Evolutionary conservation across 345 rosid species (phyloP).

Genomic region (Arabidopsis suecica): DNA sequence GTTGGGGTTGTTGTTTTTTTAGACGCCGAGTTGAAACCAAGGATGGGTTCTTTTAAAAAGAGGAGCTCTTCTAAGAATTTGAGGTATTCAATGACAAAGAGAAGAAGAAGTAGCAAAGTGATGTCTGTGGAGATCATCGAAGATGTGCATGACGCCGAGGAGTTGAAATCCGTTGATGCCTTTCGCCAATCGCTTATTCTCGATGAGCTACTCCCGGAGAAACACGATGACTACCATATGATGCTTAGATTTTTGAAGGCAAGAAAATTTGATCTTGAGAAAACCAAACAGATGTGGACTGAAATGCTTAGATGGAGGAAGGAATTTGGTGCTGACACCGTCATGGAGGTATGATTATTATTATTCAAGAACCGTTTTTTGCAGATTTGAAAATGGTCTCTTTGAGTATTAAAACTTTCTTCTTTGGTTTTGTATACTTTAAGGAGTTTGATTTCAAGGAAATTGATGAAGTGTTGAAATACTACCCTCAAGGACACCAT

Average conservation of each 20-base stretch:
- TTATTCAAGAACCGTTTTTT: slow-evolving; percentile 2
- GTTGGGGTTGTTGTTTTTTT: slow-evolving; percentile 6
- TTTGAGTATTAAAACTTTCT: neutral
- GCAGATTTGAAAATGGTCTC: neutral
- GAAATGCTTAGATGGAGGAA: slow-evolving; percentile 93
- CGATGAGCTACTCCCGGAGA: slow-evolving; percentile 80
- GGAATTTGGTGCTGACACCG: slow-evolving; percentile 76
- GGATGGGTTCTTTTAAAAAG: slow-evolving; percentile 73
- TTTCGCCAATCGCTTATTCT: slow-evolving; percentile 74
- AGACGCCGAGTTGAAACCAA: slow-evolving; percentile 52
- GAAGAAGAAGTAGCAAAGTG: slow-evolving; percentile 81
- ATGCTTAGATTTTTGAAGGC: slow-evolving; percentile 96
- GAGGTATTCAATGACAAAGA: slow-evolving; percentile 70
- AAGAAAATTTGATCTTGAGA: slow-evolving; percentile 87
- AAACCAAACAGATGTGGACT: slow-evolving; percentile 93
- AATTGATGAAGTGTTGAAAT: slow-evolving; percentile 61
- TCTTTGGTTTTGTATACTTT: slow-evolving; percentile 11
- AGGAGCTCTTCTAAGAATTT: slow-evolving; percentile 74
- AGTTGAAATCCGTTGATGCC: slow-evolving; percentile 75
- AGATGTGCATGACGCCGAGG: slow-evolving; percentile 71
- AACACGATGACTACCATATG: slow-evolving; percentile 89
- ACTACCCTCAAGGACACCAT: slow-evolving; percentile 95
- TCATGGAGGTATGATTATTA: slow-evolving; percentile 62
- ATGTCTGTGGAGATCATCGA: slow-evolving; percentile 71
- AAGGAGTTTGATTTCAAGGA: slow-evolving; percentile 88